phyloP scores from a whole-genome alignment of 2,329 filamentous ascomycete genomes.

The Calonectria pseudoturangicola region DNA sequence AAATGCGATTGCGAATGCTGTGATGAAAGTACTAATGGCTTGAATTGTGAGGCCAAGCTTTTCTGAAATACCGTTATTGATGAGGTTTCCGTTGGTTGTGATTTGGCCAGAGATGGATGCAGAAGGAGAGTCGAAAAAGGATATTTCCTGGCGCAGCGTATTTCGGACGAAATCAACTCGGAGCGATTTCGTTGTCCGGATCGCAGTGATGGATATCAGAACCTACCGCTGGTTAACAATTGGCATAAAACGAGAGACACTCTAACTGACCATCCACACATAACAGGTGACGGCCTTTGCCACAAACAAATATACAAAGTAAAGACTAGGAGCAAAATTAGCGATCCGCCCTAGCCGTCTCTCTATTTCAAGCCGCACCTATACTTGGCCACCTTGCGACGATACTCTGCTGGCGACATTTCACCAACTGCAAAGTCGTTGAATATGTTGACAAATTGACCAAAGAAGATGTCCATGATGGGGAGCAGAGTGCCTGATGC shows the following conservation, averaged over 20 bases:
- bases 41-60: constrained; percentile 66
- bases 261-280: constrained; percentile 67
- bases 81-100: constrained; percentile 68
- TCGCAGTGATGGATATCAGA: constrained; percentile 60
- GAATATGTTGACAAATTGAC: constrained; percentile 72
- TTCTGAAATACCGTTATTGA: constrained; percentile 67
- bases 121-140: constrained; percentile 70
- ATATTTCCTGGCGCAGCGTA: constrained; percentile 70
- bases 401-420: constrained; percentile 67
- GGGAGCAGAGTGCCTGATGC: constrained; percentile 65
- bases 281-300: constrained; percentile 72
- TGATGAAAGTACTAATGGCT: constrained; percentile 62
- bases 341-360: not conserved
- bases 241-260: not conserved
- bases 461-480: constrained; percentile 77
- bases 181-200: constrained; percentile 60
- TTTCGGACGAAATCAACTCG: constrained; percentile 62
- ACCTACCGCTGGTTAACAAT: constrained; percentile 49
- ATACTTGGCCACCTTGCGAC: constrained; percentile 67
- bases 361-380: constrained; percentile 50
- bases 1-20: constrained; percentile 64
- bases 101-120: constrained; percentile 67
- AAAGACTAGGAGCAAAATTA: constrained; percentile 62
- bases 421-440: constrained; percentile 70
- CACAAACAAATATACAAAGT: constrained; percentile 75